These are phyloP conservation scores for Salvia rosmarinus DNA, from an alignment of 257 asterid genomes.

Conservation along the genomic window DNA sequence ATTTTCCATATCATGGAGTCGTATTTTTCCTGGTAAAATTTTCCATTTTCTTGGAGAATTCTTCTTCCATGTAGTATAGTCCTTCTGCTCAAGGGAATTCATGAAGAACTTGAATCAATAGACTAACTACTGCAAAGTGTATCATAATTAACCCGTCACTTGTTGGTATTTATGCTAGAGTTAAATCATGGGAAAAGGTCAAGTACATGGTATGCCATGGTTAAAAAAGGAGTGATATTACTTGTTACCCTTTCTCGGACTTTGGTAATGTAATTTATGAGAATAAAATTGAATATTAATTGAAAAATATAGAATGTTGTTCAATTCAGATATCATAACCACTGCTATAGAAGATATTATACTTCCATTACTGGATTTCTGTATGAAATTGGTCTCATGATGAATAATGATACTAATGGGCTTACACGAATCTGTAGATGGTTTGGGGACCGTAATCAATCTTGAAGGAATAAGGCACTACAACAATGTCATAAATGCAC, in stretches of 20 bases:
- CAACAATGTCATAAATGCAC: conserved; percentile 51
- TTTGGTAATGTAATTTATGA: background rate
- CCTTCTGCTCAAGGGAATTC: background rate
- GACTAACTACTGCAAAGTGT: too few relatives aligned
- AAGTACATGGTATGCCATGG: background rate
- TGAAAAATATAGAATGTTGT: conserved; percentile 4
- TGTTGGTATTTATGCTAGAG: conserved; percentile 16
- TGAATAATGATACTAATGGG: conserved; percentile 22
- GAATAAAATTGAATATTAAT: background rate
- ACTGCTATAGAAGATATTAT: too few relatives aligned
- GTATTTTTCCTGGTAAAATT: conserved; percentile 54
- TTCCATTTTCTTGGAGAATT: background rate
- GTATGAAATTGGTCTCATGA: background rate
- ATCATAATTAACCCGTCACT: background rate
- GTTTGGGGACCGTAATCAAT: conserved; percentile 52
- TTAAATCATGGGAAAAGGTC: background rate
- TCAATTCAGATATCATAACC: conserved; percentile 15
- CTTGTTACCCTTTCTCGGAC: conserved; percentile 9
- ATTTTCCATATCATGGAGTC: conserved; percentile 62
- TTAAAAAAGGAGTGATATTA: background rate
- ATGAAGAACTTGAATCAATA: background rate
- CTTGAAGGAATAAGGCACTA: conserved; percentile 55
- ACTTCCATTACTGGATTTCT: background rate
- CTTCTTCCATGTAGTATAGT: background rate
- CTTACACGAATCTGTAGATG: conserved; percentile 45